Base-by-base conservation (phyloP, 768 basidiomycete species). In the Russula foetens region DNA sequence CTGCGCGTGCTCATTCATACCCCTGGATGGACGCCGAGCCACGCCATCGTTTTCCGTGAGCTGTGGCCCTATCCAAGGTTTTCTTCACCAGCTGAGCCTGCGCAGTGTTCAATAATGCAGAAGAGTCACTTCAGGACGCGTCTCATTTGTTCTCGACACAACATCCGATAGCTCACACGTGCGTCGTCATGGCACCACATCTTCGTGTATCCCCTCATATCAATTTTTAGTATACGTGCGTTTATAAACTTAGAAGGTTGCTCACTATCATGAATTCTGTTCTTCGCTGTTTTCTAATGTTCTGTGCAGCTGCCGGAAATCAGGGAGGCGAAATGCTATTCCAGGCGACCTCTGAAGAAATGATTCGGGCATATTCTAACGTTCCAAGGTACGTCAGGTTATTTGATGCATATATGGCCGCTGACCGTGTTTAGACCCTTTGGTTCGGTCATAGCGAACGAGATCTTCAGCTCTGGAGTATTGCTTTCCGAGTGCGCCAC, bases 61-160 rank as follows among this genome's bases (percentile, higher is more conserved):
- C 77, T 26, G 28, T 26, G 35, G 9, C 35, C 49, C 33, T 0
- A 15, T 49, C 29, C 21, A 44, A 29, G 2, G 14, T 24, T 29
- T 23, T 28, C 17, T 41, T 49, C n/a, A 43, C 31, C 24, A 28
- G 15, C 55, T 66, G 26, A 62, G 49, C 39, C 35, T 14, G 19
- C 41, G 46, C 62, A 94, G 92, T 98, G 62, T 97, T 96, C 76
- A 98, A 98, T 66, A 81, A 96, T 62, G 96, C 88, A 12, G 95
- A 98, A 72, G 95, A 98, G 70, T 92, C 88, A 1, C 75, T 98
- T 31, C 96, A 98, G 71, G 96, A 98, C 69, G 94, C 88, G 0
- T 94, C 92, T 0, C 95, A 98, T 73, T 76, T 97, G 4, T 98
- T 87, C 71, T 86, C 93, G 7, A 97, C 93, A 0, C 92, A 96